These are phyloP conservation scores for Fomes fomentarius DNA, from an alignment of 1,284 basidiomycete genomes.

Conservation along the genomic window DNA sequence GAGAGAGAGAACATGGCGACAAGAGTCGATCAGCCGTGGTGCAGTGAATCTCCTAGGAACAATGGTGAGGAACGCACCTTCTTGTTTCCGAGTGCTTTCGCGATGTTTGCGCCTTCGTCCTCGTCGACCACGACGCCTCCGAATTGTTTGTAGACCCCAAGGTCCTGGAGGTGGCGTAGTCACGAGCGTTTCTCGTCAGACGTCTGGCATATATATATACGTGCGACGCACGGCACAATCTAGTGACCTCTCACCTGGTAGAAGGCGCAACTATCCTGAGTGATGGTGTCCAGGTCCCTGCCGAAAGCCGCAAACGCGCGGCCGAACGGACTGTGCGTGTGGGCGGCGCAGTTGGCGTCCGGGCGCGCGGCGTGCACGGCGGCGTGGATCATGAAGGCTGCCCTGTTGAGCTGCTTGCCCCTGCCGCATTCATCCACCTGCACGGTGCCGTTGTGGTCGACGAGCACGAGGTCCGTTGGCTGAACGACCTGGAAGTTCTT, in stretches of 20 bases:
- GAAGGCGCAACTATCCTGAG: slow-evolving; percentile 53
- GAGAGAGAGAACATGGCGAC: not conserved
- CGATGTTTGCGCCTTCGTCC: slow-evolving; percentile 61
- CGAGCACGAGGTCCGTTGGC: slow-evolving; percentile 47
- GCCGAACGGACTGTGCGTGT: slow-evolving; percentile 66
- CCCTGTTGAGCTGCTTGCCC: slow-evolving; percentile 43
- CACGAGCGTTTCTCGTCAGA: not conserved
- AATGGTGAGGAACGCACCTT: not conserved
- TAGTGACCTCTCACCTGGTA: slow-evolving; percentile 32
- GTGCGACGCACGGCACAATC: no score
- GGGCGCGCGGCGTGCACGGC: slow-evolving; percentile 63
- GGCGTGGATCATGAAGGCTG: slow-evolving; percentile 56
- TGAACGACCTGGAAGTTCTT: slow-evolving; percentile 50
- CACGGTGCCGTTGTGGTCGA: slow-evolving; percentile 52
- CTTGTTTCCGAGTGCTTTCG: slow-evolving; percentile 46
- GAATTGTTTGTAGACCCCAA: slow-evolving; percentile 49
- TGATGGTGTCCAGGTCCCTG: slow-evolving; percentile 54
- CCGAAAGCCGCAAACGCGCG: slow-evolving; percentile 65
- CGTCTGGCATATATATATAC: not conserved
- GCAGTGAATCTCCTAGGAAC: not conserved
- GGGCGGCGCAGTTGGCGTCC: slow-evolving; percentile 67
- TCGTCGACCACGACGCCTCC: slow-evolving; percentile 62
- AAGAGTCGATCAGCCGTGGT: not conserved
- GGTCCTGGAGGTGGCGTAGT: slow-evolving; percentile 28
- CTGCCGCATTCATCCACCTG: slow-evolving; percentile 44